Base-by-base conservation (phyloP, 441 rosid genomes). In the Daphne laureola region DNA sequence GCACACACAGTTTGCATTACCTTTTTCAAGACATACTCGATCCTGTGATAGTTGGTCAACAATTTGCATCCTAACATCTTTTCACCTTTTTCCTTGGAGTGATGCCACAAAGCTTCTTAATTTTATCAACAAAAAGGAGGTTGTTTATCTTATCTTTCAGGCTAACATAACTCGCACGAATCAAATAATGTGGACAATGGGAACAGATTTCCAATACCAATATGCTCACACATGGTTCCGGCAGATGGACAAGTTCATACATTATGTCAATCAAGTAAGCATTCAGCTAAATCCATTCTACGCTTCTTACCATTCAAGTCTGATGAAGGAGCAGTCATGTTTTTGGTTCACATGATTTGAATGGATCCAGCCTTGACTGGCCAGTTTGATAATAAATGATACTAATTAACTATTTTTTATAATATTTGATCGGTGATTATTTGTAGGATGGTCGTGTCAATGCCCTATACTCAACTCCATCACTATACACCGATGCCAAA, bases 121-220 rank as follows among this genome's bases (percentile, higher is more conserved):
- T 31, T 5, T 31, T 5, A 31, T 9, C 38, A 31, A 6, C 38
- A 31, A 4, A 4, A 8, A 31, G 38, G 38, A 31, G 11, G 14
- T 47, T 14, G 31, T 45, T 43, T 27, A 43, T 44, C 12, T 46
- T 53, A 15, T 27, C 69, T 75, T 60, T 46, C 75, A 86, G 90
- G 95, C 87, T 36, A 86, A 86, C 55, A 61, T 86, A 38, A 86
- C 95, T 58, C 78, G 75, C 27, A 77, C 86, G 36, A 81, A 86
- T 72, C 95, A 86, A 40, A 54, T 86, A 35, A 86, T 86, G 95
- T 86, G 87, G 85, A 86, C 88, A 1, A 86, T 83, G 95, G 90
- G 95, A 44, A 79, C 86, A 23, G 90, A 86, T 71, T 81, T 83
- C 73, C 62, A 78, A 67, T 86, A 83, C 65, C 91, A 83, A 46